These are phyloP conservation scores for Fusarium solani-melongenae DNA, from an alignment of 2,329 filamentous ascomycete species.

Conservation along the genomic window DNA sequence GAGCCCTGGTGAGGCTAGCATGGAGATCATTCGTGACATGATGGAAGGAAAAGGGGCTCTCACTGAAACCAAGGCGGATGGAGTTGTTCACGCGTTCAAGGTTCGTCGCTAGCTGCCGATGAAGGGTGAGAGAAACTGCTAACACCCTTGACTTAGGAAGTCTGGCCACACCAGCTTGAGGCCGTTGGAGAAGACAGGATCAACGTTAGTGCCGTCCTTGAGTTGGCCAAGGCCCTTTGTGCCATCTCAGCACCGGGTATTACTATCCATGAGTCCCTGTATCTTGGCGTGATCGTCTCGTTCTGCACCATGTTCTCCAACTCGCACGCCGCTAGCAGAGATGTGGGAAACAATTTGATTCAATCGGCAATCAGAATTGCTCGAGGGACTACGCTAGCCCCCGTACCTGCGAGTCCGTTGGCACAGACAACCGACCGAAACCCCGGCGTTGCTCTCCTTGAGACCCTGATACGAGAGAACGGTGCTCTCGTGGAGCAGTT, in stretches of 20 bases:
- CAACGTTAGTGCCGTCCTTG: not conserved
- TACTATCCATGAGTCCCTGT: not conserved
- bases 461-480: not conserved
- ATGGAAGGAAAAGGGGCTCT: not conserved
- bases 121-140: not conserved
- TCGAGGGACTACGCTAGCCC: not conserved
- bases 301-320: not conserved
- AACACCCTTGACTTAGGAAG: not conserved
- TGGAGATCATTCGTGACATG: not conserved
- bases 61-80: fast-evolving
- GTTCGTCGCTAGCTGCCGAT: not conserved
- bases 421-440: not conserved
- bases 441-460: not conserved
- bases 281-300: not conserved
- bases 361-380: not conserved
- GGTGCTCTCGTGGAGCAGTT: not conserved
- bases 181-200: not conserved
- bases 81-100: not conserved
- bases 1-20: not conserved
- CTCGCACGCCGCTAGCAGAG: fast-evolving
- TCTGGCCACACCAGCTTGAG: not conserved
- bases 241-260: fast-evolving
- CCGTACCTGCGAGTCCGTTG: not conserved
- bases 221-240: not conserved
- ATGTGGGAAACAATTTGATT: not conserved